phyloP scores from a whole-genome alignment of 1,284 basidiomycete genomes.

The Trametes hirsuta region DNA sequence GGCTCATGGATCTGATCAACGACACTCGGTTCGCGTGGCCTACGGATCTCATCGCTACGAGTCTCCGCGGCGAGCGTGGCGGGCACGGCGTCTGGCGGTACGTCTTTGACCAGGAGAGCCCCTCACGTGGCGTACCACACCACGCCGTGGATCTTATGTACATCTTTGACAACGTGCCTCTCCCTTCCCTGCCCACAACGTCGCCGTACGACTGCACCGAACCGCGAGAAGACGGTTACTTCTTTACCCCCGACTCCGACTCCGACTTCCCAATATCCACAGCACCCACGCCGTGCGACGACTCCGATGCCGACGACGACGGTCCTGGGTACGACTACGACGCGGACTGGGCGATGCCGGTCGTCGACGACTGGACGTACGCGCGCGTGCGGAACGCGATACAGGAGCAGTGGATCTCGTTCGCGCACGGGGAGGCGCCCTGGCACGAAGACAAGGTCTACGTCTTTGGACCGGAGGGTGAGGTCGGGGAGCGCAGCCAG shows the following conservation, averaged over 20 bases:
- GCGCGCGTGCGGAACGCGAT: constrained; percentile 65
- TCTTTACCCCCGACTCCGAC: constrained; percentile 28
- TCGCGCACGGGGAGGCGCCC: constrained; percentile 69
- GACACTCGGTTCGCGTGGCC: constrained; percentile 77
- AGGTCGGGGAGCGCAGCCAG: constrained; percentile 61
- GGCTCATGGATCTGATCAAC: constrained; percentile 69
- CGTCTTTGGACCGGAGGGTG: constrained; percentile 76
- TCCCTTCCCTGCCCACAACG: constrained; percentile 26
- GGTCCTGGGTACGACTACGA: constrained; percentile 30
- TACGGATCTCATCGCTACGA: constrained; percentile 56
- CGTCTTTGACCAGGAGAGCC: constrained; percentile 78
- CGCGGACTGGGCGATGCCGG: constrained; percentile 29
- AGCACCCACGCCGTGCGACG: constrained; percentile 23
- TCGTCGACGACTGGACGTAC: constrained; percentile 68
- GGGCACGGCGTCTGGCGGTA: constrained; percentile 71
- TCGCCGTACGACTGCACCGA: constrained; percentile 26
- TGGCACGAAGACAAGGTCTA: constrained; percentile 70
- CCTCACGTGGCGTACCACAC: constrained; percentile 61
- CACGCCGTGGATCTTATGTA: constrained; percentile 73
- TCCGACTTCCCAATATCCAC: constrained; percentile 13
- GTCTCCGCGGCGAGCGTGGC: constrained; percentile 47
- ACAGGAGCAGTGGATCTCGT: constrained; percentile 73
- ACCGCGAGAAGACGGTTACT: constrained; percentile 25
- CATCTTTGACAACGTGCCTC: constrained; percentile 72
- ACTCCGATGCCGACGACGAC: constrained; percentile 26